Conservation (phyloP, 2,329 filamentous ascomycete species). For the Trichophyton rubrum region DNA sequence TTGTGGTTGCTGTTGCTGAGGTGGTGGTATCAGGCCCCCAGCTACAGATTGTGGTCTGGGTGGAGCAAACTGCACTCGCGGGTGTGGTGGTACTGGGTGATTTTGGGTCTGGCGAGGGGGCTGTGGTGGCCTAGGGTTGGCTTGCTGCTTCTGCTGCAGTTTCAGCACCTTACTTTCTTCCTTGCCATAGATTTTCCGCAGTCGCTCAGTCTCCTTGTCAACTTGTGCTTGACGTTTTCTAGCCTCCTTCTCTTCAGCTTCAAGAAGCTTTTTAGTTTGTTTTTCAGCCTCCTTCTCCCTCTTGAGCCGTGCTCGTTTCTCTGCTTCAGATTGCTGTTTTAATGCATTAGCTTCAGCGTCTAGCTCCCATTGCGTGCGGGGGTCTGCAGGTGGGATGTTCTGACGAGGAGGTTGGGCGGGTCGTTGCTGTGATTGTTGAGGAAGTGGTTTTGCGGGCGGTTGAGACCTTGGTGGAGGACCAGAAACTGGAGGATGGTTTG, state of each 20-base stretch:
- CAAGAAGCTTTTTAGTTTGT: constrained; percentile 40
- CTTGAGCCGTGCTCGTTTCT: constrained; percentile 32
- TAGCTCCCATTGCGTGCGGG: constrained; percentile 41
- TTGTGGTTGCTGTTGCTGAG: constrained; percentile 13
- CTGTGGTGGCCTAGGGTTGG: not conserved
- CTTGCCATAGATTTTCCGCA: constrained; percentile 46
- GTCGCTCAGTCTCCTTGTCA: constrained; percentile 64
- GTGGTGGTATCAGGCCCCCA: not conserved
- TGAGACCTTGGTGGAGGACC: not conserved
- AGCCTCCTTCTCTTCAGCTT: constrained; percentile 41
- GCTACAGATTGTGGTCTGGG: not conserved
- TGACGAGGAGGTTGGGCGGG: constrained; percentile 11
- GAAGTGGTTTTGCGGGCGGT: not conserved
- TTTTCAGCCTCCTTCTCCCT: constrained; percentile 41
- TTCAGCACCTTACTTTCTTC: constrained; percentile 17
- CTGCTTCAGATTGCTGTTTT: constrained; percentile 31
- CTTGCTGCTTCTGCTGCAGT: not conserved
- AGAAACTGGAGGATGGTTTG: not conserved
- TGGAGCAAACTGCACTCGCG: not conserved
- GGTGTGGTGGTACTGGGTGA: not conserved
- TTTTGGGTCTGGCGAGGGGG: not conserved
- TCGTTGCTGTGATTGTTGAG: not conserved
- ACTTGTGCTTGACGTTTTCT: constrained; percentile 44
- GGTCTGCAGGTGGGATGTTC: constrained; percentile 30
- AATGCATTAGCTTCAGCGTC: constrained; percentile 38